Base-by-base conservation (phyloP, 2,329 filamentous ascomycete species). In the Diaporthe ampelina region DNA sequence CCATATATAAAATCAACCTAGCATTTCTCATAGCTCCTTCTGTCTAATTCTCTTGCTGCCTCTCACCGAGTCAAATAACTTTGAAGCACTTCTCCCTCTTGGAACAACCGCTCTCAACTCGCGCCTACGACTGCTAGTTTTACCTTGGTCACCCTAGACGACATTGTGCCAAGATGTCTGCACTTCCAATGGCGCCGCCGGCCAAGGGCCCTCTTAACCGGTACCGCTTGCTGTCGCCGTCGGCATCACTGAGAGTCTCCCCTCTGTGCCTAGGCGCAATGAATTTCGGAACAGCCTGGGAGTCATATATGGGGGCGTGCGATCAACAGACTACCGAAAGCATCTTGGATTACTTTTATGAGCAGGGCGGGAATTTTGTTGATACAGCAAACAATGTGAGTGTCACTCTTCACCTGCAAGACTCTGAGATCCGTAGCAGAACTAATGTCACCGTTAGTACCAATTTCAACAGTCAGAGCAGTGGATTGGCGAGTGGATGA, bases 401-500 rank as follows among this genome's bases (percentile, higher is more conserved):
- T 13, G 17, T 43, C 40, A 43, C 40, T 43, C 15, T 43, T 43
- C 40, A 19, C 13, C 40, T 43, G 40, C 40, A 43, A 43, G 3
- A 17, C 40, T 43, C 15, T 43, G 40, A 43, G 40, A 13, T 40
- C 11, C 37, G 37, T 13, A 43, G 40, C 40, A 43, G 40, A 19
- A 43, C 40, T 43, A 43, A 43, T 13, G 15, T 19, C 40, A 7
- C 40, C 40, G 13, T 19, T 6, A 43, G 40, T 94, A 94, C 82
- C 92, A 93, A 77, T 83, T 86, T 72, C 86, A 84, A 76, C 86
- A 92, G 81, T 89, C 89, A 3, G 92, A 93, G 81, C 81, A 37
- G 48, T 92, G 92, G 89, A 84, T 94, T 73, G 93, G 93, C 48
- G 91, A 93, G 77, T 94, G 92, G 92, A 92, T 93, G 90, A 85